Percentiles rank a stretch among this genome's conserved stretches.
These are phyloP conservation scores for Cryptosporidium canis DNA, from an alignment of 169 alveolate species.

Conservation along the genomic window DNA sequence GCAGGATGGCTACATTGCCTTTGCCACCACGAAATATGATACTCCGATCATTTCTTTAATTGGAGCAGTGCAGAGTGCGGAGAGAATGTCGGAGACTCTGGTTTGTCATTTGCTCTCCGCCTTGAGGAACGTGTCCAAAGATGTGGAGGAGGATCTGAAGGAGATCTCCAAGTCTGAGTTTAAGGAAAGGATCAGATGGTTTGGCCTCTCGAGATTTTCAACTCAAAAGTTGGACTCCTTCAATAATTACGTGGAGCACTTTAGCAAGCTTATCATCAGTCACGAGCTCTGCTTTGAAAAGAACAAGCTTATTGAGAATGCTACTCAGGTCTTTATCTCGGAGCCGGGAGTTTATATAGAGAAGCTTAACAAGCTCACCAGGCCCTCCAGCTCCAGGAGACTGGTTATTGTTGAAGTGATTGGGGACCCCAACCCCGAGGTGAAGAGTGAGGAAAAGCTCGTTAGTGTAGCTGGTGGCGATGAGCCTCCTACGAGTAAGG, in stretches of 20 bases:
- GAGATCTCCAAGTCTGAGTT: slow-evolving; percentile 27
- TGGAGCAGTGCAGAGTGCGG: slow-evolving; percentile 66
- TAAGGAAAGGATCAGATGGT: slow-evolving; percentile 46
- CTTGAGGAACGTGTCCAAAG: neutral
- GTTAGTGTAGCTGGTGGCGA: neutral
- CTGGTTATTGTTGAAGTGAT: slow-evolving; percentile 34
- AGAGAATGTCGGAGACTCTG: neutral
- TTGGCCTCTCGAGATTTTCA: slow-evolving; percentile 34
- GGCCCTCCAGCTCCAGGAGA: neutral
- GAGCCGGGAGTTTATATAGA: slow-evolving; percentile 32
- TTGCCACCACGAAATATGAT: slow-evolving; percentile 15
- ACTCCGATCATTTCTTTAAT: slow-evolving; percentile 40
- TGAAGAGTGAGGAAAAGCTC: neutral
- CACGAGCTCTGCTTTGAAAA: slow-evolving; percentile 60
- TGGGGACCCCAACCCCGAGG: neutral
- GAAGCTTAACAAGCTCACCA: neutral
- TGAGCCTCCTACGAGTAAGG: slow-evolving; percentile 52
- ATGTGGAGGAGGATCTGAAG: neutral
- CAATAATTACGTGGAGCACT: slow-evolving; percentile 18
- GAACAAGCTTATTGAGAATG: slow-evolving; percentile 30
- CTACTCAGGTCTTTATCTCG: slow-evolving; percentile 38
- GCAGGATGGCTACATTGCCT: slow-evolving; percentile 72
- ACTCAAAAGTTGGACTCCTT: slow-evolving; percentile 14
- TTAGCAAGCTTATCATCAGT: slow-evolving; percentile 6
- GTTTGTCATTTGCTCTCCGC: slow-evolving; percentile 56